phyloP scores from a whole-genome alignment of 495 filamentous ascomycete genomes.

The Cairneyella variabilis region DNA sequence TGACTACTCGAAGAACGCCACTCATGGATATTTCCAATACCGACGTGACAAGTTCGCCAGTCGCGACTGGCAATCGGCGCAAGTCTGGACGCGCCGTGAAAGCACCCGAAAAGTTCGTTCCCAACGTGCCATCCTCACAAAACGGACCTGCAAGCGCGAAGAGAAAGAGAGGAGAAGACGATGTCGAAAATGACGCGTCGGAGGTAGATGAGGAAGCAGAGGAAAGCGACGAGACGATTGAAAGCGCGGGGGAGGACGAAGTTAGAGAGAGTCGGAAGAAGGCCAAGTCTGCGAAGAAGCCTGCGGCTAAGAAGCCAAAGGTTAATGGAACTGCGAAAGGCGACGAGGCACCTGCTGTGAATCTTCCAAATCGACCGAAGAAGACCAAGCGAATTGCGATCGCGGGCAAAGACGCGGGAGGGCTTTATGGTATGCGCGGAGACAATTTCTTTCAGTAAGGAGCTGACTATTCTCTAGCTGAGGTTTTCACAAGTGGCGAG shows the following conservation, averaged over 20 bases:
- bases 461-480: constrained; percentile 45
- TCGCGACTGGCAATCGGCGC: constrained; percentile 52
- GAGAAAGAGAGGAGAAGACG: constrained; percentile 48
- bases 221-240: constrained; percentile 32
- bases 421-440: constrained; percentile 66
- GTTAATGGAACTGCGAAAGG: constrained; percentile 52
- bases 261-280: constrained; percentile 39
- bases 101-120: constrained; percentile 63
- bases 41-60: constrained; percentile 49
- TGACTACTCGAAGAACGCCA: constrained; percentile 36
- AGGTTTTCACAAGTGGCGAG: constrained; percentile 73
- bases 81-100: constrained; percentile 80
- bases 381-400: constrained; percentile 47
- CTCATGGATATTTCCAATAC: constrained; percentile 58
- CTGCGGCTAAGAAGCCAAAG: constrained; percentile 70
- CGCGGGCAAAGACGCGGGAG: constrained; percentile 53
- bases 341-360: constrained; percentile 40
- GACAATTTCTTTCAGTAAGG: background rate
- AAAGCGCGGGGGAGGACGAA: constrained; percentile 40
- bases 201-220: constrained; percentile 36
- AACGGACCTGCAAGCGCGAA: constrained; percentile 35
- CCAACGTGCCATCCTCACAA: constrained; percentile 35
- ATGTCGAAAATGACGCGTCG: constrained; percentile 32
- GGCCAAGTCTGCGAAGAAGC: constrained; percentile 45
- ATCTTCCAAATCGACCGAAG: constrained; percentile 58